Evolutionary conservation across 345 rosid species (phyloP), one percentile per base, ranked within the genome.

Genomic region (Psidium friedrichsthalianum): DNA sequence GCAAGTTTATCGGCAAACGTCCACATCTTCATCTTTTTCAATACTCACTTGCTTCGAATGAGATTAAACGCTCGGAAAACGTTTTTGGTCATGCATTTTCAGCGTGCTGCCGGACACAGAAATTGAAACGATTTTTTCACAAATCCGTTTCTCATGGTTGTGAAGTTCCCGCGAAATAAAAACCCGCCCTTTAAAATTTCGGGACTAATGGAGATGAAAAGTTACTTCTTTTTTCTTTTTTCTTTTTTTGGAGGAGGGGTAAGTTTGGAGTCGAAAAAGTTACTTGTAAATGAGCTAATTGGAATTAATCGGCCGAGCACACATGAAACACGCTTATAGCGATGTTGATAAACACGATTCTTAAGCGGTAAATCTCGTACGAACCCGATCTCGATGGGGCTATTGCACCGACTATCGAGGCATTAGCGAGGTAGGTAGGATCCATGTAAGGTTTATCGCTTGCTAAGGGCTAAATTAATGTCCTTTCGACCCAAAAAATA

Each of bases 291-390:
- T n/a, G 74, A 61, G 40, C 29, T 27, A 6, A 27, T 6, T 27
- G 21, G 40, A 61, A 61, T 27, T 61, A 61, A 13, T 61, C 2
- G 2, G 3, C 2, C 1, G 21, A 15, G 74, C 36, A 13, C 12
- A 0, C 36, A 27, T 59, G 69, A 59, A 6, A 59, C 2, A 6
- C 0, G 1, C 40, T 59, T 25, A 3, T 14, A 6, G 6, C 0
- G 32, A 18, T 29, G 16, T 27, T 8, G 10, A 32, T 64, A 64
- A 64, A 2, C 18, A 40, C 27, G 14, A 29, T 15, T 29, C 6
- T 29, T 29, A 61, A 7, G n/a, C n/a, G n/a, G n/a, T n/a, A n/a
- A 64, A 64, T 64, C 21, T 8, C 5, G 22, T n/a, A n/a, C n/a
- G 22, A 29, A 32, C 36, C 12, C 10, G 0, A 8, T 29, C 76